Base-by-base conservation (phyloP, 805 yeast species). In the Phaffomyces opuntiae region DNA sequence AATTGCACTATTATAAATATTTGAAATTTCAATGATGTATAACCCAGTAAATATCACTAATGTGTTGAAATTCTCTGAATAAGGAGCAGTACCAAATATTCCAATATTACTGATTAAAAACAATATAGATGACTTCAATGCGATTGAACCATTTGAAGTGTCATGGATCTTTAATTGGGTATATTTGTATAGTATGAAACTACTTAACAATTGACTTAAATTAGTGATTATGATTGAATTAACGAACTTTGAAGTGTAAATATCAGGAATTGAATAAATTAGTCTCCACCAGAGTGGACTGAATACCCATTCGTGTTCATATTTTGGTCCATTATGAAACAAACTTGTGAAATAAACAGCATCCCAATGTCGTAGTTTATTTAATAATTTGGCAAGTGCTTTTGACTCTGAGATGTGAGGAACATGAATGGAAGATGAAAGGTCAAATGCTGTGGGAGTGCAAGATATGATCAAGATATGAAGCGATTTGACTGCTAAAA, bases 281-380 rank as follows among this genome's bases (percentile, higher is more conserved):
- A 81, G 39, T 24, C 76, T 58, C 68, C 83, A 73, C 95, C 96
- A 91, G 2, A 78, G 57, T 11, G 85, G 85, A 26, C 95, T 80
- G 60, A 87, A 91, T 5, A 95, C 97, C 73, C 78, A 85, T 64
- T 89, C 95, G 61, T 91, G 96, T 63, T 91, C 98, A 63, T 72
- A 90, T n/a, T 66, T 61, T 2, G 71, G 65, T 14, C 65, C 61
- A 14, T 74, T 62, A 9, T 63, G 59, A 32, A 85, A 77, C 45
- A 81, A 61, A 39, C 80, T 78, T 14, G 75, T 61, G 57, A 85
- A 89, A 62, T 81, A 89, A 0, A 89, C 93, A 1, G 82, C 73
- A 61, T 91, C 99, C 98, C 98, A 91, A 4, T 81, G 73, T 25
- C 86, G 66, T 5, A 87, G 68, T 45, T 75, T 78, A 43, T 75